Conservation (phyloP, 2,329 filamentous ascomycete genomes). For the Alternaria gansuensis region DNA sequence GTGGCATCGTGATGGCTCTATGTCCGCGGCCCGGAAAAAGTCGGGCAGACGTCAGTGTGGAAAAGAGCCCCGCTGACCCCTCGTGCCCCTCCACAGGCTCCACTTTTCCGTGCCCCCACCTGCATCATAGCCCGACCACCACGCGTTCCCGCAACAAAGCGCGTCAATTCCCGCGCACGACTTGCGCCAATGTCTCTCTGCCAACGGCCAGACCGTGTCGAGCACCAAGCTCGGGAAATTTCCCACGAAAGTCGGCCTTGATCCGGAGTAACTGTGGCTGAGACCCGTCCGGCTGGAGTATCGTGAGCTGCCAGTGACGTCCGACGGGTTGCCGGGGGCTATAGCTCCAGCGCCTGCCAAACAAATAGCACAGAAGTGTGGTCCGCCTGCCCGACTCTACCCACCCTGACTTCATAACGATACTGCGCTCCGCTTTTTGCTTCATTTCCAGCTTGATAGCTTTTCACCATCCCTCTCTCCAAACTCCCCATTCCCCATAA, state of each 20-base stretch:
- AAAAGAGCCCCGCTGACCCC: constrained; percentile 24
- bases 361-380: constrained; percentile 44
- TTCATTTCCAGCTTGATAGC: constrained; percentile 18
- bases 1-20: constrained; percentile 11
- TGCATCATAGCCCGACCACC: constrained; percentile 28
- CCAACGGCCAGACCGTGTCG: constrained; percentile 12
- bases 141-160: constrained; percentile 40
- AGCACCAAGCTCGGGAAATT: constrained; percentile 3
- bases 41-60: constrained; percentile 29
- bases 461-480: constrained; percentile 17
- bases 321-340: constrained; percentile 46
- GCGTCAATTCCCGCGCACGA: constrained; percentile 21
- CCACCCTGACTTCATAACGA: constrained; percentile 48
- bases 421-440: constrained; percentile 28
- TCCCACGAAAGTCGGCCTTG: constrained; percentile 16
- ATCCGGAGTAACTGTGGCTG: constrained; percentile 18
- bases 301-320: constrained; percentile 42
- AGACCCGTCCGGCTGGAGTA: constrained; percentile 20
- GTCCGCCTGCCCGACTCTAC: constrained; percentile 52
- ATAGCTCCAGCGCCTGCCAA: constrained; percentile 32
- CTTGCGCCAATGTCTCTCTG: neutral
- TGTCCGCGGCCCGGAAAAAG: constrained; percentile 44
- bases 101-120: constrained; percentile 31
- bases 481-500: constrained; percentile 16
- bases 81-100: constrained; percentile 28